Evolutionary conservation across 768 basidiomycete species (phyloP).

Genomic region (Zangia roseola): DNA sequence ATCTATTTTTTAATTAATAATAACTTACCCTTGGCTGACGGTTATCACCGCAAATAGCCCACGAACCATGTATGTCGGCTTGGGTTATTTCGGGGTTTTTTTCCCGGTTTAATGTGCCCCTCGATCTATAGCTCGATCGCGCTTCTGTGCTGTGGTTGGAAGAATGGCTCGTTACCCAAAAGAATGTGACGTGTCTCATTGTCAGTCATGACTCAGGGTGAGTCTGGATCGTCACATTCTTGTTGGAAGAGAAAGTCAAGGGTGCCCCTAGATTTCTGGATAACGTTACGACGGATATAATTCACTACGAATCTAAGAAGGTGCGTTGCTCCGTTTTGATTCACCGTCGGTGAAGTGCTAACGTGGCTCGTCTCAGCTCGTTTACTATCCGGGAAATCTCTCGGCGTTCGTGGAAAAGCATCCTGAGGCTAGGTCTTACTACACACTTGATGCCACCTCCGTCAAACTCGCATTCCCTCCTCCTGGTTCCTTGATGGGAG

Average conservation of each 20-base stretch:
- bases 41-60: slow-evolving; percentile 50
- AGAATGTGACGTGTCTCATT: slow-evolving; percentile 85
- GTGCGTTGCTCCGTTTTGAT: slow-evolving; percentile 33
- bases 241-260: slow-evolving; percentile 6
- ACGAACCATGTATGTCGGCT: slow-evolving; percentile 77
- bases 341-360: slow-evolving; percentile 13
- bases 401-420: slow-evolving; percentile 86
- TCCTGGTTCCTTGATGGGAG: slow-evolving; percentile 95
- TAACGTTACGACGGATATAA: slow-evolving; percentile 93
- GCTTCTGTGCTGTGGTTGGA: slow-evolving; percentile 91
- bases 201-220: slow-evolving; percentile 96
- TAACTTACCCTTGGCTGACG: slow-evolving; percentile 18
- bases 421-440: slow-evolving; percentile 95
- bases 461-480: slow-evolving; percentile 96
- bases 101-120: slow-evolving; percentile 13
- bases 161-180: slow-evolving; percentile 78
- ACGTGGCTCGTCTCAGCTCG: slow-evolving; percentile 52
- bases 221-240: slow-evolving; percentile 27
- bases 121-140: slow-evolving; percentile 61
- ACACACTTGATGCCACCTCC: slow-evolving; percentile 89
- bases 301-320: slow-evolving; percentile 96
- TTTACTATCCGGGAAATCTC: slow-evolving; percentile 92
- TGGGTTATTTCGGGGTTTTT: slow-evolving; percentile 16
- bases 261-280: slow-evolving; percentile 74
- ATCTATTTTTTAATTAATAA: slow-evolving; percentile 18